These are phyloP conservation scores for Tylopilus vinaceipallidus DNA, from an alignment of 768 basidiomycete genomes.

Conservation along the genomic window DNA sequence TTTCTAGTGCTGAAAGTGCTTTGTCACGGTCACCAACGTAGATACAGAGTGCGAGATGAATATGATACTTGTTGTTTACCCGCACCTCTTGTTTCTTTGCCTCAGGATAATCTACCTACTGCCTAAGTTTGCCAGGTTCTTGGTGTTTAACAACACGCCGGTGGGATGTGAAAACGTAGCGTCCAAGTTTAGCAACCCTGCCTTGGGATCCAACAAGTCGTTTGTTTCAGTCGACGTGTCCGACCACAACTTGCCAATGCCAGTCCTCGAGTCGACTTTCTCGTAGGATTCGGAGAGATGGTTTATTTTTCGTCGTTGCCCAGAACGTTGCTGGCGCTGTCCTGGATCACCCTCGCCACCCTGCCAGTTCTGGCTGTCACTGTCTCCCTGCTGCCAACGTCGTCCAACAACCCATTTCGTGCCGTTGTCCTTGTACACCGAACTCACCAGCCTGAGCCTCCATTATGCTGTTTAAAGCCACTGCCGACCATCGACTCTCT, in stretches of 20 bases:
- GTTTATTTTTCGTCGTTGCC: slow-evolving; percentile 6
- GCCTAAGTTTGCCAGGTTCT: neutral
- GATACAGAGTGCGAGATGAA: slow-evolving; percentile 6
- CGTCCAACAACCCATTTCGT: slow-evolving; percentile 59
- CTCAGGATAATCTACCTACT: slow-evolving; percentile 7
- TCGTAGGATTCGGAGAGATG: slow-evolving; percentile 11
- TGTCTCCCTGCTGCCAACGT: slow-evolving; percentile 33
- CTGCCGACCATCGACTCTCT: slow-evolving; percentile 34
- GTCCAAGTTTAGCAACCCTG: neutral
- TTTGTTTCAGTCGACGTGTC: slow-evolving; percentile 5
- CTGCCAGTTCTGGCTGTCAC: slow-evolving; percentile 31
- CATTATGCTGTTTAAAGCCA: slow-evolving; percentile 69
- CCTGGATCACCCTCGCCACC: slow-evolving; percentile 34
- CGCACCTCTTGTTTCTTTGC: neutral
- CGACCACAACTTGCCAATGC: slow-evolving; percentile 11
- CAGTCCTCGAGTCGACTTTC: neutral
- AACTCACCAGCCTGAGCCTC: slow-evolving; percentile 45
- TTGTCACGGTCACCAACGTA: slow-evolving; percentile 1
- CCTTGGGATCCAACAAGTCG: neutral
- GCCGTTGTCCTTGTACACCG: slow-evolving; percentile 50
- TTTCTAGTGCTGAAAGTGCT: slow-evolving; percentile 25
- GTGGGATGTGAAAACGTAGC: too few relatives aligned
- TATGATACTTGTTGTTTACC: slow-evolving; percentile 11
- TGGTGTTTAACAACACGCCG: neutral
- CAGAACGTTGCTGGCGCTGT: slow-evolving; percentile 27